Evolutionary conservation across 75 land plant genomes (phyloP), one percentile per base, ranked within the genome.

Genomic region (Sequoia sempervirens): DNA sequence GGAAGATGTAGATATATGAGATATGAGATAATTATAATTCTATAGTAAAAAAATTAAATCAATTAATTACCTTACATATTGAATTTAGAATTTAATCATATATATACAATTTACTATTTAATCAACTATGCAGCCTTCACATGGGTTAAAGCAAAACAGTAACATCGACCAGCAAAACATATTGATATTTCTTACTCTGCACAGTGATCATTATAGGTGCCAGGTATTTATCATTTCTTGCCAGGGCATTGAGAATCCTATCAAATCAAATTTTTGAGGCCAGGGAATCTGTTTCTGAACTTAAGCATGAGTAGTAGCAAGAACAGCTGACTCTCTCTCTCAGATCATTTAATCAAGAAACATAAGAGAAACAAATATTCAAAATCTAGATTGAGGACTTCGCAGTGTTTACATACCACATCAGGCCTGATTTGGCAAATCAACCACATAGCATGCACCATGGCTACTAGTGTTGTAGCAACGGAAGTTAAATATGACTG

Each of bases 401-500:
- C 15, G 14, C 12, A n/a, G 53, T 14, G 13, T 68, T 45, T 26
- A 87, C 83, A 70, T 90, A 94, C 96, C 93, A 96, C 92, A 88
- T 94, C 86, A 53, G 99, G 99, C 86, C 92, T 91, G 56, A 92
- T 89, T 83, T 82, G 89, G 61, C 92, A 85, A 84, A 94, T 93
- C 53, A 93, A 80, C 92, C 91, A 91, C 26, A 94, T 56, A 10
- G 95, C 95, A 91, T 95, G 98, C 23, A 79, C 84, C 15, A 85
- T 87, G 9, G 99, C 99, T 84, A 92, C 46, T 40, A 97, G 72
- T 78, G 99, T 97, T 73, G 98, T 97, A 52, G 91, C 87, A 54
- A 94, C 82, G 38, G 99, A 97, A 1, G 99, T 97, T 56, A 97
- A 1, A 84, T 97, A 97, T 15, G 98, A 94, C 81, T 97, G 98